Evolutionary conservation across 1,139 yeast genomes (phyloP).

Genomic region (Kluyveromyces sp.): DNA sequence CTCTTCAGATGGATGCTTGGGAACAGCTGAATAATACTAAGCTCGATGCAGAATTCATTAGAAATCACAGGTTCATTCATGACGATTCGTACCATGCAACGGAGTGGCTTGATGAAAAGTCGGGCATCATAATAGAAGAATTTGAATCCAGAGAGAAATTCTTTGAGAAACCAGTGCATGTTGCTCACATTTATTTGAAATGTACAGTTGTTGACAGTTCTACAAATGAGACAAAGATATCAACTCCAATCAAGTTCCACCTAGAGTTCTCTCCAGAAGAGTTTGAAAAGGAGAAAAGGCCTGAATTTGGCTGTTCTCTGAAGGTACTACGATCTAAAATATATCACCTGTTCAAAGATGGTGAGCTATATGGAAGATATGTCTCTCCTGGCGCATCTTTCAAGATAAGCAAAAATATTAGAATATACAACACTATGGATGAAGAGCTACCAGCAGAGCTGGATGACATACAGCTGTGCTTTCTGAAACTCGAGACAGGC

Average conservation of each 20-base stretch:
- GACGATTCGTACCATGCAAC: slow-evolving; percentile 31
- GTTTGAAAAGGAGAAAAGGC: slow-evolving; percentile 45
- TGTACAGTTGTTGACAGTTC: slow-evolving; percentile 36
- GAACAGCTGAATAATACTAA: slow-evolving; percentile 27
- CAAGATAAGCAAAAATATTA: slow-evolving; percentile 32
- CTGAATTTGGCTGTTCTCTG: slow-evolving; percentile 66
- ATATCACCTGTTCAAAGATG: slow-evolving; percentile 46
- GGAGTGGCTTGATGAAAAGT: slow-evolving; percentile 28
- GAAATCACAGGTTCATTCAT: slow-evolving; percentile 25
- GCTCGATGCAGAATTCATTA: slow-evolving; percentile 25
- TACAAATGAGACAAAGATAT: slow-evolving; percentile 19
- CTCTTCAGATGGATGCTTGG: slow-evolving; percentile 30
- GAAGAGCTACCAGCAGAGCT: slow-evolving; percentile 25
- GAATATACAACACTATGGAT: slow-evolving; percentile 31
- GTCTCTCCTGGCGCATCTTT: slow-evolving; percentile 15
- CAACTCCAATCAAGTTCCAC: slow-evolving; percentile 45
- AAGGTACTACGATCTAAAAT: slow-evolving; percentile 51
- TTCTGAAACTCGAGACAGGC: slow-evolving; percentile 62
- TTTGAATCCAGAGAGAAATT: slow-evolving; percentile 59
- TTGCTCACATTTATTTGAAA: slow-evolving; percentile 62
- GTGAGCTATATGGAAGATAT: slow-evolving; percentile 38
- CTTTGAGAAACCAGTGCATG: slow-evolving; percentile 65
- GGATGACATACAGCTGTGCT: slow-evolving; percentile 50
- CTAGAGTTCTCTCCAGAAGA: slow-evolving; percentile 81
- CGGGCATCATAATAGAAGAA: slow-evolving; percentile 32